These are phyloP conservation scores for Lantana camara DNA, from an alignment of 257 asterid species.

Conservation along the genomic window DNA sequence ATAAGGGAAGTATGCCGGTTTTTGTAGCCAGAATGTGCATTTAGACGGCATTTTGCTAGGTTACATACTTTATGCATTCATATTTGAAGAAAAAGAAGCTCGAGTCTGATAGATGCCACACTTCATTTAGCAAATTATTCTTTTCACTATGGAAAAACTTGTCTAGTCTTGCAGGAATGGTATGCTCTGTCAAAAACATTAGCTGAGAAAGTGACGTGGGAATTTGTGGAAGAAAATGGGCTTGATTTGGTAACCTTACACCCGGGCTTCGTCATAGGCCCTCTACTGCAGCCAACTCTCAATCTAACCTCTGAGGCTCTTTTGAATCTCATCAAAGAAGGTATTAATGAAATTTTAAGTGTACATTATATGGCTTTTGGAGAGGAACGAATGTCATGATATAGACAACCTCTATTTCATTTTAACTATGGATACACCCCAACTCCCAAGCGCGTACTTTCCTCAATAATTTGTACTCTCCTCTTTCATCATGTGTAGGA, in stretches of 20 bases:
- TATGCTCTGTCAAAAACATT: constrained; percentile 56
- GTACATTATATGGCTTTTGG: neutral
- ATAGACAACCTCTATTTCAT: too few species aligned
- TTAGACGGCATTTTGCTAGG: too few species aligned
- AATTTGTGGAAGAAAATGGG: constrained; percentile 48
- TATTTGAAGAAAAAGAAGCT: too few species aligned
- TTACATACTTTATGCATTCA: too few species aligned
- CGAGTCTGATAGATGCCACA: too few species aligned
- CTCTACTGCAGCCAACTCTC: constrained; percentile 59
- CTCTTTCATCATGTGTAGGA: constrained; percentile 30
- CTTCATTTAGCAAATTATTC: too few species aligned
- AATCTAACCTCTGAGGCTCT: constrained; percentile 37
- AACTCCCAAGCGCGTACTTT: too few species aligned
- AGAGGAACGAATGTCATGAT: neutral
- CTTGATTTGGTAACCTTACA: constrained; percentile 55
- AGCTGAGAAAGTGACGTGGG: constrained; percentile 71
- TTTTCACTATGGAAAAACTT: neutral
- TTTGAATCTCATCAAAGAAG: constrained; percentile 42
- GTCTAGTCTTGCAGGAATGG: constrained; percentile 40
- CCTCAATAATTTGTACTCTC: too few species aligned
- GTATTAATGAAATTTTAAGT: constrained; percentile 26
- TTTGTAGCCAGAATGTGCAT: too few species aligned
- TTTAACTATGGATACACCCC: too few species aligned
- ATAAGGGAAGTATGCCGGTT: too few species aligned
- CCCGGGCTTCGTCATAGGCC: constrained; percentile 66